phyloP scores from a whole-genome alignment of 257 asterid genomes.

The Verbascum thapsus region DNA sequence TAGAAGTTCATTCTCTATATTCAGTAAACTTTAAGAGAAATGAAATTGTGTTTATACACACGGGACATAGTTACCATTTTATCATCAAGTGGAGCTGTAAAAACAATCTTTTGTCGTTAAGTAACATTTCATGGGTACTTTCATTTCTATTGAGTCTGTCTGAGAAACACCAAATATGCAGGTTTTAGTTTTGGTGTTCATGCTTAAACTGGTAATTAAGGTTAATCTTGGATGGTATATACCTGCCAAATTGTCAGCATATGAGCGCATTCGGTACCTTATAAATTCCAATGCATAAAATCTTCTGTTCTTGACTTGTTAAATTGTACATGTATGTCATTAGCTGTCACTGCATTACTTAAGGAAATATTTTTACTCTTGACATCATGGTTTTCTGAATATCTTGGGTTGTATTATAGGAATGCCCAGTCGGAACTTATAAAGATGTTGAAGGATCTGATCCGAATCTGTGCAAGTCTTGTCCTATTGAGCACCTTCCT shows the following conservation, averaged over 20 bases:
- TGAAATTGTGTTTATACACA: not conserved
- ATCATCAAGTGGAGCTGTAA: conserved; percentile 19
- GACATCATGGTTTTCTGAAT: conserved; percentile 22
- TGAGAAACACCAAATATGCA: conserved; percentile 16
- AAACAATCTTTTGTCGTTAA: conserved; percentile 4
- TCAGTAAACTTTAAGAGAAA: conserved; percentile 11
- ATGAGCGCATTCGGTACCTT: conserved; percentile 10
- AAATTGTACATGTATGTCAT: conserved; percentile 3
- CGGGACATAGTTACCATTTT: conserved; percentile 9
- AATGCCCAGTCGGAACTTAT: conserved; percentile 88
- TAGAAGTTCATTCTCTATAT: conserved; percentile 3
- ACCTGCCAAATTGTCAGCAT: conserved; percentile 17
- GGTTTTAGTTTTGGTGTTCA: conserved; percentile 24
- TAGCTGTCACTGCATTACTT: conserved; percentile 24
- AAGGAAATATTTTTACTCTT: conserved; percentile 3
- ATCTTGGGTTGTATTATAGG: conserved; percentile 47
- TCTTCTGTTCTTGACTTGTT: conserved; percentile 5
- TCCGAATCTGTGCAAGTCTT: conserved; percentile 68
- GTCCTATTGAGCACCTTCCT: conserved; percentile 77
- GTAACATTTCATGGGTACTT: conserved; percentile 19
- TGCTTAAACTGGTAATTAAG: conserved; percentile 14
- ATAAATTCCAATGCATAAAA: not conserved
- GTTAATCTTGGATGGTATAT: conserved; percentile 22
- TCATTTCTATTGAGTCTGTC: conserved; percentile 22
- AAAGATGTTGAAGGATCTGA: conserved; percentile 86